These are phyloP conservation scores for Trichosporon sp. DNA, from an alignment of 1,284 basidiomycete genomes.

Conservation along the genomic window DNA sequence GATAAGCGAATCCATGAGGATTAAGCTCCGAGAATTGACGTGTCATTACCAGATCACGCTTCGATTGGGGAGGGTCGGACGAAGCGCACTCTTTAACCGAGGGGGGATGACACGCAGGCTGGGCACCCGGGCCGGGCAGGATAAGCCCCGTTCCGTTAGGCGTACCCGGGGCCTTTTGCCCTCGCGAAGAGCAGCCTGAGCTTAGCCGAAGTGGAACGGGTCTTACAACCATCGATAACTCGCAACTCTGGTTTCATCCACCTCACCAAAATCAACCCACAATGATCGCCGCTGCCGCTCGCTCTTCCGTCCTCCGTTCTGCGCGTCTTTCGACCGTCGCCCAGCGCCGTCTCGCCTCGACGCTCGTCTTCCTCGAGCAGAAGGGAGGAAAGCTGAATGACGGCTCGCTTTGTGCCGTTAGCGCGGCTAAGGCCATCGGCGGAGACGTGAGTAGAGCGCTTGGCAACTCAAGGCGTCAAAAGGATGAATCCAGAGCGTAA, in stretches of 20 bases:
- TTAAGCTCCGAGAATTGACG: not conserved
- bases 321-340: constrained; percentile 22
- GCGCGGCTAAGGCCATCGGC: constrained; percentile 73
- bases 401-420: constrained; percentile 80
- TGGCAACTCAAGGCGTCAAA: not conserved
- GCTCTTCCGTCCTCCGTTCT: constrained; percentile 14
- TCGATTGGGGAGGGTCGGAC: not conserved
- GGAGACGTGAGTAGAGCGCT: constrained; percentile 52
- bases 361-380: constrained; percentile 86
- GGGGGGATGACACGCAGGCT: not conserved
- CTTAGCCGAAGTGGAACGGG: not conserved
- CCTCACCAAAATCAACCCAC: not conserved
- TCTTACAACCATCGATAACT: not conserved
- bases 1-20: not conserved
- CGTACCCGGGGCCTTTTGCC: not conserved
- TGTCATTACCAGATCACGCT: not conserved
- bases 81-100: not conserved
- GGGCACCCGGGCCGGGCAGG: not conserved
- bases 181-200: not conserved
- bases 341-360: constrained; percentile 45
- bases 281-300: constrained; percentile 23
- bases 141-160: not conserved
- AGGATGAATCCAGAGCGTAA: not conserved
- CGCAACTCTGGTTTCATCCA: not conserved
- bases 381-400: constrained; percentile 75